Base-by-base conservation (phyloP, 1,284 basidiomycete species). In the Boletus sp. region DNA sequence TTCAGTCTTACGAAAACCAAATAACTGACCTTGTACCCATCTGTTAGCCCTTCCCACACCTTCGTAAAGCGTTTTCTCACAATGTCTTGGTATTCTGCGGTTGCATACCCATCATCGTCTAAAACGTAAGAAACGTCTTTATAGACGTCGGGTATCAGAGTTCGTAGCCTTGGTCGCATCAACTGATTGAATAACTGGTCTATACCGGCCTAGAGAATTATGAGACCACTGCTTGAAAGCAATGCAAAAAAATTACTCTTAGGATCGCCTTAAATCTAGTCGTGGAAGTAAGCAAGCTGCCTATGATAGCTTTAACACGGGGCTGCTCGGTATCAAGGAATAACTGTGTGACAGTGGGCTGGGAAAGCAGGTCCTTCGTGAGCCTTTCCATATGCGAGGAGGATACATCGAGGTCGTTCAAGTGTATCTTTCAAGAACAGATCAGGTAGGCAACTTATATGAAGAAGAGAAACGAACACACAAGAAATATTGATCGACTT, bases 151-250 rank as follows among this genome's bases (percentile, higher is more conserved):
- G 81, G 69, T 32, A 98, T 76, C 39, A 99, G 72, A 10, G 81
- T 86, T 16, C 94, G 81, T 27, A 99, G 67, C 49, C 86, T 85
- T 0, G 94, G 91, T 20, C 92, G 79, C 48, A 94, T 78, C 8
- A 97, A 75, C 61, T 96, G 92, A 55, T 91, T 94, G 73, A 98
- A 98, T 19, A 98, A 73, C 59, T 94, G 91, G 57, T 98, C 95
- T 34, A 97, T 76, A 29, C 94, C 92, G 9, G 80, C 76, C 84
- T 94, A 46, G 57, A 41, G 52, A 37, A 46, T 33, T 33, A 22
- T 53, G 14, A 48, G 52, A 44, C 8, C 51, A 39, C 23, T 16
- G 17, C 9, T 25, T 8, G 20, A 27, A 27, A 13, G 37, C 16
- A 50, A 45, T 26, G 27, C n/a, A 44, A 41, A 53, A 23, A 25